Conservation (phyloP, 495 filamentous ascomycete species). For the Neurospora sp. region DNA sequence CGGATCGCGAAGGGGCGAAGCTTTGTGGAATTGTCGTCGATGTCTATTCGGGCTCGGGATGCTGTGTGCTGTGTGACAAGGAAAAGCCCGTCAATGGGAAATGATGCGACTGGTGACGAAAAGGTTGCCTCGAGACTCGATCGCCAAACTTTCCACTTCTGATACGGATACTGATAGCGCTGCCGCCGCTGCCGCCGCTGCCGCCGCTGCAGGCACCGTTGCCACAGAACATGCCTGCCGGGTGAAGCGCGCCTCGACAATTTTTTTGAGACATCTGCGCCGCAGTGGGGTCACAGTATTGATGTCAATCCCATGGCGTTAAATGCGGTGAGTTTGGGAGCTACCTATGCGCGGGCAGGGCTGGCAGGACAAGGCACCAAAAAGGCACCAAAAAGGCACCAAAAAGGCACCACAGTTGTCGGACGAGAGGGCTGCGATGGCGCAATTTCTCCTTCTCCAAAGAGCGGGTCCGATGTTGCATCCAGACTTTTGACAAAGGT, state of each 20-base stretch:
- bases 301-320: slow-evolving; percentile 4
- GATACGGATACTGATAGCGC: neutral
- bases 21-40: neutral
- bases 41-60: neutral
- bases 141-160: neutral
- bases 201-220: neutral
- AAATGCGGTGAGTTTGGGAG: slow-evolving; percentile 12
- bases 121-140: neutral
- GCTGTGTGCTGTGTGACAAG: neutral
- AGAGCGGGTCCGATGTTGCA: slow-evolving; percentile 6
- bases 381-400: neutral
- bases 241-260: neutral
- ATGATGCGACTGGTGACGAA: neutral
- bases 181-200: neutral
- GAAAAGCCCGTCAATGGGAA: neutral
- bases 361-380: neutral
- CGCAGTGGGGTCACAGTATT: slow-evolving; percentile 12
- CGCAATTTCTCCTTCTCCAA: slow-evolving; percentile 18
- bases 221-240: neutral
- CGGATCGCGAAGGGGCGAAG: neutral
- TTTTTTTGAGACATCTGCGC: slow-evolving; percentile 8
- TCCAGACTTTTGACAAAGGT: slow-evolving; percentile 2
- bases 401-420: neutral
- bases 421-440: slow-evolving; percentile 16
- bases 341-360: neutral